phyloP scores from a whole-genome alignment of 371 early-diverging fungal species.

The Parasitella parasitica region DNA sequence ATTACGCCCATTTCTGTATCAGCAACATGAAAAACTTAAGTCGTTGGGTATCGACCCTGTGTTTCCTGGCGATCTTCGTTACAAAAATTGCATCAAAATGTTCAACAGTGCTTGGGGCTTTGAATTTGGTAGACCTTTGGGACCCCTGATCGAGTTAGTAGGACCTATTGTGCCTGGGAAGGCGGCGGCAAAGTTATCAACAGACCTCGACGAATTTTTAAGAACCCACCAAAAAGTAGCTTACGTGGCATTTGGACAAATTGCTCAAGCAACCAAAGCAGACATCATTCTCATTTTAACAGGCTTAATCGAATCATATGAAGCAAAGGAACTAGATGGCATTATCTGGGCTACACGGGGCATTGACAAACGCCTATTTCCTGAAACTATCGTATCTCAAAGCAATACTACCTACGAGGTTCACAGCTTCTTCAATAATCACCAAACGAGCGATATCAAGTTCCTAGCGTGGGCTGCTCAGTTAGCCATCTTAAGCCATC shows the following conservation, averaged over 20 bases:
- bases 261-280: not conserved
- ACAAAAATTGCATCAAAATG: constrained; percentile 14
- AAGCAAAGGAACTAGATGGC: constrained; percentile 25
- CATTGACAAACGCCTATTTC: not conserved
- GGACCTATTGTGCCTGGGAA: constrained; percentile 31
- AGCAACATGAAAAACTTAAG: constrained; percentile 3
- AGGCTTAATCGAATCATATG: constrained; percentile 6
- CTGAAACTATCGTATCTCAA: not conserved
- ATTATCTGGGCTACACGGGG: constrained; percentile 30
- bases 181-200: constrained; percentile 14
- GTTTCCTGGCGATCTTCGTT: not conserved
- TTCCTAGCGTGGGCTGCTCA: constrained; percentile 36
- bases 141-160: constrained; percentile 31
- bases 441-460: not conserved
- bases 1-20: not conserved
- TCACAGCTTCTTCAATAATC: not conserved
- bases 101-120: constrained; percentile 26
- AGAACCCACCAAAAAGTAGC: constrained; percentile 17
- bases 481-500: constrained; percentile 36
- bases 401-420: not conserved
- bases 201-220: constrained; percentile 10
- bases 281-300: constrained; percentile 21
- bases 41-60: not conserved
- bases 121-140: constrained; percentile 25
- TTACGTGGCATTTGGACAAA: constrained; percentile 42